These are phyloP conservation scores for Rhodotorula sp. DNA, from an alignment of 1,284 basidiomycete genomes.

Conservation along the genomic window DNA sequence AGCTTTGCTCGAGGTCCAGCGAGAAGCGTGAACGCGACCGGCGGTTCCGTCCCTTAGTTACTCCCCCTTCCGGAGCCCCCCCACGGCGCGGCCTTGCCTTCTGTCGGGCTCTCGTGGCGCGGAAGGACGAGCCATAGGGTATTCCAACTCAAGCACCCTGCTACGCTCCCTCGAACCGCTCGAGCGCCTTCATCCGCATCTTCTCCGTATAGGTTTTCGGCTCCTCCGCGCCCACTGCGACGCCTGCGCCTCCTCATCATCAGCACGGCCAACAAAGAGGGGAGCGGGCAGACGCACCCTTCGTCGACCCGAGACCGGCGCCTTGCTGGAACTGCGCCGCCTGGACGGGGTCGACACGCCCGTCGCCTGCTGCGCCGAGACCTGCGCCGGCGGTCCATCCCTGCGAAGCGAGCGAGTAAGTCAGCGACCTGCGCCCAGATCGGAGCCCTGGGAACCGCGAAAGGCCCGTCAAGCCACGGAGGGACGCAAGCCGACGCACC, in stretches of 20 bases:
- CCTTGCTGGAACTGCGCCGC: slow-evolving; percentile 82
- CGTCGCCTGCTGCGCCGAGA: slow-evolving; percentile 71
- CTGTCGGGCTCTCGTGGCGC: too few relatives aligned
- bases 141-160: background rate
- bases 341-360: slow-evolving; percentile 80
- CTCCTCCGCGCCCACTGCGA: slow-evolving; percentile 25
- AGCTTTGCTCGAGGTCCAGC: too few relatives aligned
- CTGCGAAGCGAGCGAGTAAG: slow-evolving; percentile 14
- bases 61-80: too few relatives aligned
- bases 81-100: too few relatives aligned
- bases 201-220: slow-evolving; percentile 27
- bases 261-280: too few relatives aligned
- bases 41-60: too few relatives aligned
- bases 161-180: slow-evolving; percentile 16
- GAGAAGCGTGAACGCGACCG: too few relatives aligned
- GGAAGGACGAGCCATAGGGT: too few relatives aligned
- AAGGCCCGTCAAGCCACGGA: background rate
- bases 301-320: slow-evolving; percentile 81
- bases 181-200: slow-evolving; percentile 25
- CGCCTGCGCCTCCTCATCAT: slow-evolving; percentile 7
- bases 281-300: slow-evolving; percentile 55
- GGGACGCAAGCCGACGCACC: slow-evolving; percentile 48
- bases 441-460: too few relatives aligned
- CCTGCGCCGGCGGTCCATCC: slow-evolving; percentile 91
- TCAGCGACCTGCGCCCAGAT: background rate